Evolutionary conservation across 2,329 filamentous ascomycete species (phyloP), one percentile per base, ranked within the genome.

Genomic region (Drechslera avenae): DNA sequence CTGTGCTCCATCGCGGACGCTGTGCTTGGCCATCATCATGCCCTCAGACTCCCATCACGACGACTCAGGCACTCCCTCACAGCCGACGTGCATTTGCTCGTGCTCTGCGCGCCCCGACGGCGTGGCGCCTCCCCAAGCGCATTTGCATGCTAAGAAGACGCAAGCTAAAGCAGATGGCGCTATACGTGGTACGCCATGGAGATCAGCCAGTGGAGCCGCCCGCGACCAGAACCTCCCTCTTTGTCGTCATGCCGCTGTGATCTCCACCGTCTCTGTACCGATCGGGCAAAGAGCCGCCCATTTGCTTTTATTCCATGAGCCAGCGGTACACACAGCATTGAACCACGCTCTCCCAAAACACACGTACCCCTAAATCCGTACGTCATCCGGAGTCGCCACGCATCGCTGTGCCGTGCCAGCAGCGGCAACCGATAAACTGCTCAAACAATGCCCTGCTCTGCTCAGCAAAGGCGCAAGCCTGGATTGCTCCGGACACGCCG

Each of bases 231-330:
- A 28, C 10, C 26, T 28, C 49, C 54, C 41, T 54, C 50, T 40
- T 54, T 55, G 52, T 66, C 63, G 63, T 64, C 63, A 66, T 64
- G 47, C 51, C 56, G 51, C 40, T 35, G 30, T 40, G 41, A 41
- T 56, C 55, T 48, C 50, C 56, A 45, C 49, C 34, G 43, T 42
- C 10, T 31, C 52, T 46, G 46, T 46, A 23, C 39, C 39, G 19
- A 36, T 33, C 33, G 33, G 39, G 37, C 33, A 30, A 30, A 33
- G 37, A 21, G 18, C 9, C 19, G 28, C 16, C 21, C 8, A 28
- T 37, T 33, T 47, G 44, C 42, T 34, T 36, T 34, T 46, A 34
- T n/a, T 13, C 16, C 14, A 18, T 17, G 5, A 26, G 26, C 40
- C 46, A 35, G 39, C 39, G 43, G 41, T 47, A 42, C n/a, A 18